Base-by-base conservation (phyloP, 2,329 filamentous ascomycete species). In the Sclerotinia trifoliorum region DNA sequence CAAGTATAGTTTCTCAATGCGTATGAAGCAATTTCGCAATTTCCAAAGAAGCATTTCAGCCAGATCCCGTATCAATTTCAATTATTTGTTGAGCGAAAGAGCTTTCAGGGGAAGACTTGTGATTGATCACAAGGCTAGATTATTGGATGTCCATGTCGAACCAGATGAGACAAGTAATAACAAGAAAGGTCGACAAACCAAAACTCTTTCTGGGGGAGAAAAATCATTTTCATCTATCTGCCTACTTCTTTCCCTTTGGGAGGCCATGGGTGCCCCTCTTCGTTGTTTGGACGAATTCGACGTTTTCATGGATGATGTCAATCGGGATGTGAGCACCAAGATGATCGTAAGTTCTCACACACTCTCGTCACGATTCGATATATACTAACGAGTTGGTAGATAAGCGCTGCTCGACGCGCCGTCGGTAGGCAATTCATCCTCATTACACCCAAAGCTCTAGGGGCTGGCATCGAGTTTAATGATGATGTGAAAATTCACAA, bases 141-240 rank as follows among this genome's bases (percentile, higher is more conserved):
- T 86, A 67, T 86, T 99, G 49, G 89, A 94, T 71, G 86, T 99
- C 69, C 85, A 90, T 71, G 91, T 94, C 70, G 87, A 90, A 77
- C 88, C 88, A 0, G 87, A 90, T 70, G 83, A 87, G 76, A 95
- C 90, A 29, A 89, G 85, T 73, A 87, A 85, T 73, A 88, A 85
- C 70, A 86, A 86, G 29, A 83, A 86, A 5, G 93, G 93, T 2
- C 87, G 94, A 62, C 91, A 91, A 75, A 94, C 95, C 32, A 96
- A 93, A 80, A 98, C 94, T 0, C 83, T 99, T 1, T 97, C 94
- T 11, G 95, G 95, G 65, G 95, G 95, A 42, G 95, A 99, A 78
- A 99, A 99, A 79, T 98, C 94, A 0, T 99, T 98, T 78, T 96
- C 94, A 4, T 97, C 94, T 5, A 96, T 98, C 69, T 99, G 95